Percentiles rank a stretch among this genome's conserved stretches.
Evolutionary conservation across 2,329 filamentous ascomycete genomes (phyloP).

Genomic region (Fusarium devonianum): DNA sequence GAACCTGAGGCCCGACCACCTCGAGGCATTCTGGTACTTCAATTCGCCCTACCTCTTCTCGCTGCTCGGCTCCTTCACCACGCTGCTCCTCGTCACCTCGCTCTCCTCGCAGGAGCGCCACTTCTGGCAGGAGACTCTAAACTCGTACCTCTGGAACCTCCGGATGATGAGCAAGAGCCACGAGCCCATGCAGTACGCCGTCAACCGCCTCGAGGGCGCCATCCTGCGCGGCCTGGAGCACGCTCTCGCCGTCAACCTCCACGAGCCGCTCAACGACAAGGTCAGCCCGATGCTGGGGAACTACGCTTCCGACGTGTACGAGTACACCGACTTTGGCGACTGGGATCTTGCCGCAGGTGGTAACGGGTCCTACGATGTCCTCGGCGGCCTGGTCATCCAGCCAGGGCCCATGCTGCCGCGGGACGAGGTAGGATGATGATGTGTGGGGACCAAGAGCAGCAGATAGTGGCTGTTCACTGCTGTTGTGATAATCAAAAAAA

Average conservation of each 20-base stretch:
- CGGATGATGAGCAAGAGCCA: conserved; percentile 48
- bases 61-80: conserved; percentile 50
- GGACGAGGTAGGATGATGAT: conserved; percentile 37
- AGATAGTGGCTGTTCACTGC: no score
- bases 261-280: conserved; percentile 44
- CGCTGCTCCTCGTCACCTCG: conserved; percentile 47
- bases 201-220: conserved; percentile 48
- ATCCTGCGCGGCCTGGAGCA: conserved; percentile 49
- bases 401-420: conserved; percentile 36
- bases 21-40: conserved; percentile 52
- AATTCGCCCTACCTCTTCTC: conserved; percentile 50
- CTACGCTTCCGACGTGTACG: conserved; percentile 40
- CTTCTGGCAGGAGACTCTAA: conserved; percentile 46
- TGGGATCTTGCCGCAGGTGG: conserved; percentile 43
- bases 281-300: conserved; percentile 42
- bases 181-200: conserved; percentile 48
- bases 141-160: conserved; percentile 46
- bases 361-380: conserved; percentile 43
- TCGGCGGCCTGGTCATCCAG: conserved; percentile 39
- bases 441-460: no score
- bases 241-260: conserved; percentile 46
- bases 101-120: conserved; percentile 43
- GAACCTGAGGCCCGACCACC: conserved; percentile 46
- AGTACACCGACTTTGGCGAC: conserved; percentile 46
- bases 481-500: conserved; percentile 12